Evolutionary conservation across 2,329 filamentous ascomycete genomes (phyloP).

Genomic region (Emmonsiellopsis sp.): DNA sequence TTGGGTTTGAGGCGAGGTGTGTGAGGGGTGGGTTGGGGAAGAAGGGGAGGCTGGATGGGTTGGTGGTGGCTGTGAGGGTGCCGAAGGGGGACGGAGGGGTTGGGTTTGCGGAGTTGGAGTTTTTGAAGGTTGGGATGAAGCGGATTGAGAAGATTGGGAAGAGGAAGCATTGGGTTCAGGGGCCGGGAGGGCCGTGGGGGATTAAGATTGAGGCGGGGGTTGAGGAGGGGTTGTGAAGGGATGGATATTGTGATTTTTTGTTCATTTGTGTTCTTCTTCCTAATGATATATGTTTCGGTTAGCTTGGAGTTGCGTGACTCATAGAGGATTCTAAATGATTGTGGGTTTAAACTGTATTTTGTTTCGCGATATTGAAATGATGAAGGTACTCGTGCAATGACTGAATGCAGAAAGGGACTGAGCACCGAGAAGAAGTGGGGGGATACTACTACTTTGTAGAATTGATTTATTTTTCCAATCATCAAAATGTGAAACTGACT

Average conservation of each 20-base stretch:
- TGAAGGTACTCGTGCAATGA: not conserved
- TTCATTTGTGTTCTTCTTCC: not conserved
- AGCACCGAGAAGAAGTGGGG: not conserved
- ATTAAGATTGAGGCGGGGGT: constrained; percentile 29
- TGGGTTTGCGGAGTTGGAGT: constrained; percentile 20
- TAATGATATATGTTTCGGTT: not conserved
- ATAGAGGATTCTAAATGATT: too few relatives aligned
- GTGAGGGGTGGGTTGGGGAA: constrained; percentile 32
- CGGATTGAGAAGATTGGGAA: constrained; percentile 47
- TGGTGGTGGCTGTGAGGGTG: constrained; percentile 38
- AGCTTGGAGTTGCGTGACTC: too few relatives aligned
- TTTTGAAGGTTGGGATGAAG: constrained; percentile 32
- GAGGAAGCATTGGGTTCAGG: constrained; percentile 45
- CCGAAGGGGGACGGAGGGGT: constrained; percentile 25
- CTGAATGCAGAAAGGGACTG: not conserved
- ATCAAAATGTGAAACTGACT: too few relatives aligned
- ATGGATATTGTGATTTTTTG: not conserved
- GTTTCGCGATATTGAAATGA: too few relatives aligned
- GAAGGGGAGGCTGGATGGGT: constrained; percentile 28
- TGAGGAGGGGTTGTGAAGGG: constrained; percentile 1
- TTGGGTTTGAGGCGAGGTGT: constrained; percentile 36
- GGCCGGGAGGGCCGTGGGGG: constrained; percentile 31
- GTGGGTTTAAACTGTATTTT: too few relatives aligned
- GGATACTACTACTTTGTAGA: not conserved
- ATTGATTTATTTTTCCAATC: not conserved